Evolutionary conservation across 139 green algal species (phyloP).

Genomic region (Tetradesmus obliquus): DNA sequence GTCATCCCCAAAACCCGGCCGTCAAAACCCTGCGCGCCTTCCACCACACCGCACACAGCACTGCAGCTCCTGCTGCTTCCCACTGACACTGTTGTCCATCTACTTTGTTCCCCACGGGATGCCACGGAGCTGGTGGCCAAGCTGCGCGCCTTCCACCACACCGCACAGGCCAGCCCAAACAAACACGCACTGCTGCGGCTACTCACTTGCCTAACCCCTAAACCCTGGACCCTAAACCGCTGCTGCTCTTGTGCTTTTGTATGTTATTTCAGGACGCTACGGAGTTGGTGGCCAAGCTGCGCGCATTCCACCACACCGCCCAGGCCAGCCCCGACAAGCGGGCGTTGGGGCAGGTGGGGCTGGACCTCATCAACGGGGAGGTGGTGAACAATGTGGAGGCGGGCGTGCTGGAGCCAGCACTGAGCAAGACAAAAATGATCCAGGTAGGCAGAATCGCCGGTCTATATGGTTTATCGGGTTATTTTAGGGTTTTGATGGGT

Average conservation of each 20-base stretch:
- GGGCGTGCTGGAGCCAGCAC: slow-evolving; percentile 96
- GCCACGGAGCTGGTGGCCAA: slow-evolving; percentile 94
- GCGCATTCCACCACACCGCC: slow-evolving; percentile 94
- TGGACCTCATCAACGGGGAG: slow-evolving; percentile 83
- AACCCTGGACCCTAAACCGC: neutral
- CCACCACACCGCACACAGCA: slow-evolving; percentile 73
- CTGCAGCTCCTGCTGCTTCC: neutral
- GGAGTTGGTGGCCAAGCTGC: slow-evolving; percentile 94
- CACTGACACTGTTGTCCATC: neutral
- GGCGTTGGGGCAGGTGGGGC: slow-evolving; percentile 71
- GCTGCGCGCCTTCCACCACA: slow-evolving; percentile 95
- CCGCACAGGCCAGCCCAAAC: slow-evolving; percentile 33
- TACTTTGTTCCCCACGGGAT: slow-evolving; percentile 34
- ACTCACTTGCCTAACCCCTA: neutral
- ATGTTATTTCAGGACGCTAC: slow-evolving; percentile 52
- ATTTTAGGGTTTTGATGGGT: too few species aligned
- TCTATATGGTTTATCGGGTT: neutral
- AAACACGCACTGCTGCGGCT: slow-evolving; percentile 22
- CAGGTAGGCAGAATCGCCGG: slow-evolving; percentile 56
- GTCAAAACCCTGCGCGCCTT: slow-evolving; percentile 97
- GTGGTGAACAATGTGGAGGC: slow-evolving; percentile 46
- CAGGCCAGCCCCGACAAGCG: slow-evolving; percentile 58
- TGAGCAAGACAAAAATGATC: slow-evolving; percentile 97
- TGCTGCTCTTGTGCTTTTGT: neutral
- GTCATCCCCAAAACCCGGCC: slow-evolving; percentile 89